Evolutionary conservation across 2,329 filamentous ascomycete species (phyloP).

Genomic region (Alternaria brassicae): DNA sequence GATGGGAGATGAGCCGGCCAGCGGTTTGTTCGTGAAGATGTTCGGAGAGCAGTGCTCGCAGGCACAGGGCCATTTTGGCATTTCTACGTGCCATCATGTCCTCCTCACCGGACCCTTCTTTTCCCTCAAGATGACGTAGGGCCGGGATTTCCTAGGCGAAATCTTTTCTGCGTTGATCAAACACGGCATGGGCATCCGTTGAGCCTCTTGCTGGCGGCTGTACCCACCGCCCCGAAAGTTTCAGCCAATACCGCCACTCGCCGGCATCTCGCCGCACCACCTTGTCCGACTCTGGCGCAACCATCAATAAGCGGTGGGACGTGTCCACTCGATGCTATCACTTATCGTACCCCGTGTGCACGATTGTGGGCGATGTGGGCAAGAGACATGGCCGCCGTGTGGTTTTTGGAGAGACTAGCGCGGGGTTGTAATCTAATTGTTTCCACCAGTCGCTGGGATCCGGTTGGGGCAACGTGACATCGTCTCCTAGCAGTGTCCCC

Average conservation of each 20-base stretch:
- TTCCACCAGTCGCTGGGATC: slow-evolving; percentile 11
- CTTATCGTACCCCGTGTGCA: slow-evolving; percentile 11
- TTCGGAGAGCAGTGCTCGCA: background rate
- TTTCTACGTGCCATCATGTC: slow-evolving; percentile 6
- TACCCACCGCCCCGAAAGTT: slow-evolving; percentile 29
- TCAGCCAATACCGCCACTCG: slow-evolving; percentile 28
- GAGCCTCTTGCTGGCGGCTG: slow-evolving; percentile 32
- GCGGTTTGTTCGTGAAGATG: slow-evolving; percentile 8
- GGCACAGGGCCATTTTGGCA: background rate
- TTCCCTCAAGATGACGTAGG: slow-evolving; percentile 33
- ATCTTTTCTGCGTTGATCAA: slow-evolving; percentile 27
- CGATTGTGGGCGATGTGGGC: slow-evolving; percentile 1
- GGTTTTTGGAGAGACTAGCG: background rate
- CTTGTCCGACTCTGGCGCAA: slow-evolving; percentile 16
- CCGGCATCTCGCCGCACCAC: slow-evolving; percentile 25
- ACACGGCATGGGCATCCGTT: slow-evolving; percentile 21
- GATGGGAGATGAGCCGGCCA: slow-evolving; percentile 13
- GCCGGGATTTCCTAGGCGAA: slow-evolving; percentile 36
- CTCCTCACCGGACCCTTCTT: slow-evolving; percentile 21
- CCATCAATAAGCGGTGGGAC: slow-evolving; percentile 31
- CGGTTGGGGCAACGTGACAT: background rate
- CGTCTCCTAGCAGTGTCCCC: background rate
- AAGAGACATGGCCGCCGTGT: background rate
- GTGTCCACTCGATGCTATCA: slow-evolving; percentile 23
- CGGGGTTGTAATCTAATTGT: background rate